Evolutionary conservation across 495 filamentous ascomycete species (phyloP).

Genomic region (Penicillium mononematosum): DNA sequence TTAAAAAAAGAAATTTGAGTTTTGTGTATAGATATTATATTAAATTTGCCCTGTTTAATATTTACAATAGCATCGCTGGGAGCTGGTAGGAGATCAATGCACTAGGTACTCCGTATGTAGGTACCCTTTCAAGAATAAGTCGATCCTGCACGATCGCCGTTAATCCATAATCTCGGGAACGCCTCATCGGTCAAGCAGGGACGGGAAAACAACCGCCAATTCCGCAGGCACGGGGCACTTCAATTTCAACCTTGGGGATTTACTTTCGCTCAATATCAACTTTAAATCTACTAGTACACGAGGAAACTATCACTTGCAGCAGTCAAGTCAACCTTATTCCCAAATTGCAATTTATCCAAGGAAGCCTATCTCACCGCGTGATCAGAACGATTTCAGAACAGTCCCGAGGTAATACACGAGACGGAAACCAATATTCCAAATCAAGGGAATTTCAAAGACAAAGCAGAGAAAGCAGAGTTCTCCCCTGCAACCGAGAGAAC

Average conservation of each 20-base stretch:
- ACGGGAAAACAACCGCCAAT: not conserved
- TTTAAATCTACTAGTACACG: not conserved
- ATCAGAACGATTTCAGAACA: not conserved
- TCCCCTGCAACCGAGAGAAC: not conserved
- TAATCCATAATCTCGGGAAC: slow-evolving; percentile 7
- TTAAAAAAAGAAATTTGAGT: not conserved
- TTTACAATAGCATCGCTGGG: not conserved
- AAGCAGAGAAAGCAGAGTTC: not conserved
- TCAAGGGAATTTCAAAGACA: not conserved
- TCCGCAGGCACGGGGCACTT: not conserved
- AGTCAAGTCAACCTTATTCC: not conserved
- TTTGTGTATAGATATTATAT: not conserved
- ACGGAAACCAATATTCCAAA: not conserved
- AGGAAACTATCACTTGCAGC: not conserved
- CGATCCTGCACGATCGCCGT: slow-evolving; percentile 12
- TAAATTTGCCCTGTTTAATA: not conserved
- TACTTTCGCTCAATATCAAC: not conserved
- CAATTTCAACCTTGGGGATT: not conserved
- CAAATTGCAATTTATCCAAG: not conserved
- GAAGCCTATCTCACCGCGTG: not conserved
- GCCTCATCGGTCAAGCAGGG: slow-evolving; percentile 7
- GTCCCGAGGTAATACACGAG: not conserved
- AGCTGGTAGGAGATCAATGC: not conserved
- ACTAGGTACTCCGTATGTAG: too few relatives aligned
- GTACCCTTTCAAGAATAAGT: not conserved